Base-by-base conservation (phyloP, 192 early-diverging fungal species). In the Phlyctochytrium arcticum region DNA sequence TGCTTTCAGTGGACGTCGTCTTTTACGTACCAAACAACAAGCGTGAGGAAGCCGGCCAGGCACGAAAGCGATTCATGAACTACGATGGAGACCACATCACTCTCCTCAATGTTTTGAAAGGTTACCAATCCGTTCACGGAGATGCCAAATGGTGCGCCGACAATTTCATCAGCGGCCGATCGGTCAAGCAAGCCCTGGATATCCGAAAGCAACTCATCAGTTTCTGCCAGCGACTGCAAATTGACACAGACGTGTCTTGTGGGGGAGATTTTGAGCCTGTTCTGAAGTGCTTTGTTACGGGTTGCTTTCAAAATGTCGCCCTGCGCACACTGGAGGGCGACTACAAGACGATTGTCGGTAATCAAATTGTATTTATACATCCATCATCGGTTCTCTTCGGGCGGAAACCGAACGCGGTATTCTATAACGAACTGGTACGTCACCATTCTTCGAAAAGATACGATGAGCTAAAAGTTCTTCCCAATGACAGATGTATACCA, bases 41-140 rank as follows among this genome's bases (percentile, higher is more conserved):
- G 68, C 86, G 93, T 33, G 94, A 96, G 35, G 82, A 92, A 54
- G 91, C 89, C 15, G 80, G 84, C 29, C 87, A 87, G 10, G 89
- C 90, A 15, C 90, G 89, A 53, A 77, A 83, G 59, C 84, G 88
- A 49, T 99, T 99, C 66, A 62, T 87, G 8, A 89, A 84, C 34
- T 80, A 82, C 30, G 90, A 95, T 34, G 97, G 97, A 54, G 95
- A 99, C 75, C 94, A 95, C 54, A 60, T 99, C 26, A 99, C 97
- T 1, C 81, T 90, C 9, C 69, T 96, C 42, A 96, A 95, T 63
- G 89, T 94, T 2, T 66, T 92, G 35, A 78, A 84, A 15, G 89
- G 84, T 4, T 97, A 90, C 67, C 75, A 79, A 62, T 79, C 82
- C 26, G 89, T 88, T 5, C 79, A 91, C 21, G 92, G 91, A 10